A percentile compares a stretch with the other conserved stretches of the same genome.
These are phyloP conservation scores for Diphasiastrum complanatum DNA, from an alignment of 83 land plant genomes.

Conservation along the genomic window DNA sequence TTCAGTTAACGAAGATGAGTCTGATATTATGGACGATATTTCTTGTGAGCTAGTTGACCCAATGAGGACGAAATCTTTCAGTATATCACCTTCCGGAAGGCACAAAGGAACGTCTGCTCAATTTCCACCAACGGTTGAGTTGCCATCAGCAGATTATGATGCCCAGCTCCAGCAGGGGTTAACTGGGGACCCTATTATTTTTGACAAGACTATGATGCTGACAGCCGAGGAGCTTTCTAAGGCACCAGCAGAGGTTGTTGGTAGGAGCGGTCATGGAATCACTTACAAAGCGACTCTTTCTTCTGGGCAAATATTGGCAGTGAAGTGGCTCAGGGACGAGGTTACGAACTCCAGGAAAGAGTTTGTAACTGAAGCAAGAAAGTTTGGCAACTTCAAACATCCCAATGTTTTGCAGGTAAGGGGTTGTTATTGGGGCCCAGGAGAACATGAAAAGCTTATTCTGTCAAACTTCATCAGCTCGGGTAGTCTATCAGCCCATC, in stretches of 20 bases:
- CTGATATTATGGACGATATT: no score
- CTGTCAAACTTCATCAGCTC: constrained; percentile 54
- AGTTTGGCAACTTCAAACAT: constrained; percentile 62
- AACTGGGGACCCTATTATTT: constrained; percentile 67
- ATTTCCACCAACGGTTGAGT: constrained; percentile 22
- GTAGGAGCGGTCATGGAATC: constrained; percentile 91
- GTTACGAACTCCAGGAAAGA: constrained; percentile 71
- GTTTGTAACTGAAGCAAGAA: constrained; percentile 68
- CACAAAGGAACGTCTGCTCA: no score
- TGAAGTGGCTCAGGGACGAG: constrained; percentile 88
- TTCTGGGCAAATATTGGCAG: constrained; percentile 71
- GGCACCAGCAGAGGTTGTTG: constrained; percentile 96
- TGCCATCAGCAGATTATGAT: constrained; percentile 48
- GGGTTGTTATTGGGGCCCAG: constrained; percentile 88
- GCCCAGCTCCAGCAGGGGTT: constrained; percentile 74
- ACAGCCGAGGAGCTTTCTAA: constrained; percentile 81
- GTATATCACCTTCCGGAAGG: no score
- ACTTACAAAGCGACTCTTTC: constrained; percentile 81
- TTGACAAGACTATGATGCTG: constrained; percentile 54
- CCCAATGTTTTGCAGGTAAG: constrained; percentile 54
- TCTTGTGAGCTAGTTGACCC: no score
- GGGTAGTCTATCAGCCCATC: constrained; percentile 69
- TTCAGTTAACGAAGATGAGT: no score
- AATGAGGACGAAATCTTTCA: no score
- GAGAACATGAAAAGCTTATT: constrained; percentile 81